A percentile compares a stretch with the other conserved stretches of the same genome.
Evolutionary conservation across 345 rosid genomes (phyloP).

Genomic region (Clausena lansium): DNA sequence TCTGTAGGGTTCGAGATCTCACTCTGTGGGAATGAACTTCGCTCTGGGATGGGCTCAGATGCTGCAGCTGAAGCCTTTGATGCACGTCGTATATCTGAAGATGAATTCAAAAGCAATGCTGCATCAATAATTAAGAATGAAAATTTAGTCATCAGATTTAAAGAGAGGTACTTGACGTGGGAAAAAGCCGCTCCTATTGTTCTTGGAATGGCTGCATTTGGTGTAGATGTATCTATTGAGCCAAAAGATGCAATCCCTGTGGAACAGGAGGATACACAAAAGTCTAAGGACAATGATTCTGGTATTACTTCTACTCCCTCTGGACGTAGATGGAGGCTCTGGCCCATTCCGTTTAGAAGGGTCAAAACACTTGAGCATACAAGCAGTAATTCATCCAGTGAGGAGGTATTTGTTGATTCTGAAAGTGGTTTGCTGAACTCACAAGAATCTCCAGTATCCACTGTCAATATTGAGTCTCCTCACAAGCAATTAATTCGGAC

Average conservation of each 20-base stretch:
- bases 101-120: constrained; percentile 59
- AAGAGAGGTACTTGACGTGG: constrained; percentile 65
- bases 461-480: constrained; percentile 48
- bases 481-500: constrained; percentile 70
- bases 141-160: constrained; percentile 59
- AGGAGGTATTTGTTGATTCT: constrained; percentile 75
- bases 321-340: constrained; percentile 77
- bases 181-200: constrained; percentile 79
- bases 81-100: constrained; percentile 54
- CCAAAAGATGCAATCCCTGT: constrained; percentile 62
- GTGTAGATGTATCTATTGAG: constrained; percentile 61
- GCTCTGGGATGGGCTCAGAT: constrained; percentile 63
- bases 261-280: constrained; percentile 42
- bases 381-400: constrained; percentile 58
- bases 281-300: constrained; percentile 41
- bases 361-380: constrained; percentile 71
- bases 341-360: constrained; percentile 84
- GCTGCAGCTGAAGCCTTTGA: constrained; percentile 81
- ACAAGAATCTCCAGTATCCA: constrained; percentile 32
- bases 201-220: constrained; percentile 73
- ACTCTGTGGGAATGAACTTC: constrained; percentile 75
- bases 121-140: constrained; percentile 57
- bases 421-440: constrained; percentile 53
- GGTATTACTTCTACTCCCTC: constrained; percentile 43
- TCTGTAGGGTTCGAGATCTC: constrained; percentile 80